A percentile compares a stretch with the other conserved stretches of the same genome.
Conservation (phyloP, 2,329 filamentous ascomycete species). For the Arthrobotrys pseudoclavata region DNA sequence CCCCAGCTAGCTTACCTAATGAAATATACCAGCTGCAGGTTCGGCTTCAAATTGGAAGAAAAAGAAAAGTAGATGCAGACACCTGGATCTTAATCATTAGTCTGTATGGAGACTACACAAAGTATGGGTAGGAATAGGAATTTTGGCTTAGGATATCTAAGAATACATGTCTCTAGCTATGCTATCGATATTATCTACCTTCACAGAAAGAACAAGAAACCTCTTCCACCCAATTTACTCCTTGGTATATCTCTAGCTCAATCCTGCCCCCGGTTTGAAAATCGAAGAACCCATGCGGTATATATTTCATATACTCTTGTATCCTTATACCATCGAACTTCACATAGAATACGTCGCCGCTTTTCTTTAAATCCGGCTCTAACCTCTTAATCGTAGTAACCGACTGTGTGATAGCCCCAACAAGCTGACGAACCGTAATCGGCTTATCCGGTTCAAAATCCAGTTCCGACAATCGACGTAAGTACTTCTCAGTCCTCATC, state of each 20-base stretch:
- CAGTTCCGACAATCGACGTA: conserved; percentile 43
- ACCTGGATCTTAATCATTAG: too few relatives aligned
- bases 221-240: conserved; percentile 33
- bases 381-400: conserved; percentile 44
- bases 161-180: too few relatives aligned
- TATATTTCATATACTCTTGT: conserved; percentile 57
- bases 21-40: too few relatives aligned
- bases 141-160: too few relatives aligned
- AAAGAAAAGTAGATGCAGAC: too few relatives aligned
- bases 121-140: too few relatives aligned
- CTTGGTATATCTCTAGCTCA: conserved; percentile 48
- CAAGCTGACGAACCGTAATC: conserved; percentile 34
- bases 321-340: conserved; percentile 51
- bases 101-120: too few relatives aligned
- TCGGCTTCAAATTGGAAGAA: too few relatives aligned
- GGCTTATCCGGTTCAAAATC: conserved; percentile 28
- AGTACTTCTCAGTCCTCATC: conserved; percentile 24
- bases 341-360: conserved; percentile 44
- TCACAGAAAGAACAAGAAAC: not conserved
- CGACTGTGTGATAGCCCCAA: conserved; percentile 23
- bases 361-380: conserved; percentile 26
- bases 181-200: too few relatives aligned
- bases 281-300: conserved; percentile 55
- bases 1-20: too few relatives aligned
- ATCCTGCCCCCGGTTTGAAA: conserved; percentile 50